Evolutionary conservation across 2,329 filamentous ascomycete genomes (phyloP), one percentile per base, ranked within the genome.

Genomic region (Allantophomopsis lycopodina): DNA sequence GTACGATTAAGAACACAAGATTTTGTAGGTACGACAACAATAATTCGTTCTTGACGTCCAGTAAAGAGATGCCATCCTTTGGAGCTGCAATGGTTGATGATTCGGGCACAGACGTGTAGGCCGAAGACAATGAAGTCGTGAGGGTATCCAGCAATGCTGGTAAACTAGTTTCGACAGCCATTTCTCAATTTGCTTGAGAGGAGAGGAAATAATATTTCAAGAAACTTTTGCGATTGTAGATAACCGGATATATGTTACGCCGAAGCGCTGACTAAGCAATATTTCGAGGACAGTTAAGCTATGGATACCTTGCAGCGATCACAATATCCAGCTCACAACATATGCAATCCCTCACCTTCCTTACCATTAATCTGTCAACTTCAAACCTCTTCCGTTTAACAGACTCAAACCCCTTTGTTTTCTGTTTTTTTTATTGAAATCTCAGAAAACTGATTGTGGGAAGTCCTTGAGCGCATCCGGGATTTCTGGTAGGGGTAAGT

Each of bases 21-120:
- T 94, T 93, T 54, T 98, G 89, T 0, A 98, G 69, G 60, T 98
- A 98, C 4, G 89, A 89, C 32, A 98, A 77, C 14, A 98, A 77
- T n/a, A 98, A 71, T 57, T 98, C 91, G 61, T 93, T 96, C 65
- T 98, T 98, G 47, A 85, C 78, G 56, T 96, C 87, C 53, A 98
- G 79, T 1, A 98, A 76, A 0, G 91, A 95, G 42, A 98, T 91
- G 55, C 91, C 89, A 52, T 94, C 78, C 47, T 79, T 70, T 1
- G 83, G 80, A n/a, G 83, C 75, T 37, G 81, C 65, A 43, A 93
- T 72, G 12, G 66, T 59, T n/a, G 68, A 57, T 14, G 76, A 76
- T 42, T 87, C 76, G 35, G 80, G 68, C 0, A 83, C 76, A 0
- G 77, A 70, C 0, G 68, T 66, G 14, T 70, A 60, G 15, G 41